Conservation (phyloP, 352 stramenopile species). For the Pythium oligandrum region DNA sequence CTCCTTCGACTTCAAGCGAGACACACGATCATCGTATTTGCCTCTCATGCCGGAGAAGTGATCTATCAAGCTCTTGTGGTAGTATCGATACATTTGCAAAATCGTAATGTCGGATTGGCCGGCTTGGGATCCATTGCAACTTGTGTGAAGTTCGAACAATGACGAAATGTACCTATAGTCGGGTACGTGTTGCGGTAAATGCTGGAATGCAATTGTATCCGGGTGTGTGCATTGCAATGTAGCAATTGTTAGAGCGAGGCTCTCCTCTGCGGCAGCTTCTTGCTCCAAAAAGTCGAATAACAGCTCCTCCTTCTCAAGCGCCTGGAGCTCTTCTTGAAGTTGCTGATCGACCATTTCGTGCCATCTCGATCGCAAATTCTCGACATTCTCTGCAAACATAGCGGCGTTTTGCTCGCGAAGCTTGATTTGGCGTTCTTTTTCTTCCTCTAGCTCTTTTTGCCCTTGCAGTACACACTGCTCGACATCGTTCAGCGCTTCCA, state of each 20-base stretch:
- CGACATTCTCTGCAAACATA: slow-evolving; percentile 31
- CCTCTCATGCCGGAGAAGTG: slow-evolving; percentile 11
- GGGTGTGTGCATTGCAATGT: slow-evolving; percentile 31
- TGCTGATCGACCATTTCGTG: slow-evolving; percentile 19
- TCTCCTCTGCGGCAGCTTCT: slow-evolving; percentile 37
- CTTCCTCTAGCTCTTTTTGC: slow-evolving; percentile 32
- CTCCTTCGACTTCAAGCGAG: slow-evolving; percentile 13
- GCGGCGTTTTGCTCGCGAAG: slow-evolving; percentile 36
- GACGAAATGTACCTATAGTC: slow-evolving; percentile 44
- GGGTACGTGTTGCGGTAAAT: slow-evolving; percentile 32
- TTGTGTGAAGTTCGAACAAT: slow-evolving; percentile 17
- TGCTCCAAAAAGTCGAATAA: slow-evolving; percentile 42
- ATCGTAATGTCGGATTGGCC: slow-evolving; percentile 6
- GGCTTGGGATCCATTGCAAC: too few species aligned
- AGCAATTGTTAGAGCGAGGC: slow-evolving; percentile 27
- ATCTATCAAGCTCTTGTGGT: slow-evolving; percentile 26
- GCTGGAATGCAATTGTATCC: slow-evolving; percentile 37
- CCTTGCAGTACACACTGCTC: slow-evolving; percentile 41
- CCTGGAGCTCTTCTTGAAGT: slow-evolving; percentile 23
- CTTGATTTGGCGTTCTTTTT: slow-evolving; percentile 38
- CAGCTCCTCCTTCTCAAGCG: slow-evolving; percentile 27
- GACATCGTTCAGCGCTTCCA: slow-evolving; percentile 51
- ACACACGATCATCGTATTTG: too few species aligned
- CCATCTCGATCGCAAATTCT: slow-evolving; percentile 27
- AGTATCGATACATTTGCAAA: slow-evolving; percentile 46